Conservation (phyloP, 2,329 filamentous ascomycete species). For the Venturia asperata region DNA sequence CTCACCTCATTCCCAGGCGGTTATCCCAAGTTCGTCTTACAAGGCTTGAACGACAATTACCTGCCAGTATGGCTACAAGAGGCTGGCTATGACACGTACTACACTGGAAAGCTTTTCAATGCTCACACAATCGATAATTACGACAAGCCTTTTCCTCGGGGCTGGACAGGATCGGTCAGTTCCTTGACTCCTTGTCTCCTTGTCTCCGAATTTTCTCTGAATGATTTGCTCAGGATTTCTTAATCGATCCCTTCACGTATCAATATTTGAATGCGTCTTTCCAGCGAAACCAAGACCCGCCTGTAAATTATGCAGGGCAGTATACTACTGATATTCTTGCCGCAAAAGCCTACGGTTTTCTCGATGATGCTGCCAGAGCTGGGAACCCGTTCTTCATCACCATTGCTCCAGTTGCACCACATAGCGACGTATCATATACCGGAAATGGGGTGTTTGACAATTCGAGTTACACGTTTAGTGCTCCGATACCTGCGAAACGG, state of each 20-base stretch:
- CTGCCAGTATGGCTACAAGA: constrained; percentile 64
- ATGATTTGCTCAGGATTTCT: constrained; percentile 28
- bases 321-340: constrained; percentile 55
- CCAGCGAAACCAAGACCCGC: constrained; percentile 51
- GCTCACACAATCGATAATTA: constrained; percentile 45
- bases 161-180: constrained; percentile 29
- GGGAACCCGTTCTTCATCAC: constrained; percentile 60
- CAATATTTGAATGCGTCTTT: constrained; percentile 60
- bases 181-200: too few species aligned
- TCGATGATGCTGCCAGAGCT: constrained; percentile 51
- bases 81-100: constrained; percentile 64
- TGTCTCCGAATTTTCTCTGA: background rate
- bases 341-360: constrained; percentile 51
- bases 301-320: constrained; percentile 48
- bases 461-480: constrained; percentile 31
- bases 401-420: constrained; percentile 60
- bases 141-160: constrained; percentile 33
- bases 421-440: constrained; percentile 43
- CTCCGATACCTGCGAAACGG: constrained; percentile 52
- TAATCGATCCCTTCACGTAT: constrained; percentile 62
- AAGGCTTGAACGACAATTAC: constrained; percentile 60
- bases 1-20: constrained; percentile 27
- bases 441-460: background rate
- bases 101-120: constrained; percentile 49
- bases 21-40: constrained; percentile 58